These are phyloP conservation scores for Talaromyces sp. DNA, from an alignment of 2,329 filamentous ascomycete genomes.

Conservation along the genomic window DNA sequence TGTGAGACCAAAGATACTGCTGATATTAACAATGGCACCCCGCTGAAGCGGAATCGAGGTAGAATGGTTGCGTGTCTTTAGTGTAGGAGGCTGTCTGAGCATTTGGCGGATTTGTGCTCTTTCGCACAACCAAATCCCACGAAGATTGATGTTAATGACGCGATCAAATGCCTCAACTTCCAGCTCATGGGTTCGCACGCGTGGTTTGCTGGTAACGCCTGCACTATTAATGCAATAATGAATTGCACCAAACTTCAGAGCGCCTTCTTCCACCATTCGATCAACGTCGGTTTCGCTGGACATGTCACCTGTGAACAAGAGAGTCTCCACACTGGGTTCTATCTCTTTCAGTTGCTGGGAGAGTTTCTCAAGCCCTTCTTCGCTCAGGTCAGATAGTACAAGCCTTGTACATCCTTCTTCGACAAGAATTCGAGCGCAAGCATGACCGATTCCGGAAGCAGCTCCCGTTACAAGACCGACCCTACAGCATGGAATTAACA, in stretches of 20 bases:
- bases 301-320: not conserved
- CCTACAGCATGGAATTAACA: not conserved
- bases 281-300: not conserved
- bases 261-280: not conserved
- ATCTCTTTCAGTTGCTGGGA: not conserved
- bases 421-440: not conserved
- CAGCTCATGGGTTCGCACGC: not conserved
- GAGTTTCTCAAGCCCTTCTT: not conserved
- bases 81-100: not conserved
- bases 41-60: not conserved
- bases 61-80: not conserved
- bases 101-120: not conserved
- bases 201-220: not conserved
- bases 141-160: slow-evolving; percentile 1
- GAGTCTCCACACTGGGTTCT: not conserved
- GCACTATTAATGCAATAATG: not conserved
- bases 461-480: not conserved
- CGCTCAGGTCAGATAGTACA: not conserved
- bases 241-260: not conserved
- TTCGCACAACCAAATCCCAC: not conserved
- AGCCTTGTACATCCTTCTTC: not conserved
- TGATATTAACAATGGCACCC: slow-evolving; percentile 1
- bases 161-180: not conserved
- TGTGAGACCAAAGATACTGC: not conserved
- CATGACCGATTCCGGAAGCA: not conserved